Conservation (phyloP, 2,329 filamentous ascomycete species). For the Cladosporium halotolerans region DNA sequence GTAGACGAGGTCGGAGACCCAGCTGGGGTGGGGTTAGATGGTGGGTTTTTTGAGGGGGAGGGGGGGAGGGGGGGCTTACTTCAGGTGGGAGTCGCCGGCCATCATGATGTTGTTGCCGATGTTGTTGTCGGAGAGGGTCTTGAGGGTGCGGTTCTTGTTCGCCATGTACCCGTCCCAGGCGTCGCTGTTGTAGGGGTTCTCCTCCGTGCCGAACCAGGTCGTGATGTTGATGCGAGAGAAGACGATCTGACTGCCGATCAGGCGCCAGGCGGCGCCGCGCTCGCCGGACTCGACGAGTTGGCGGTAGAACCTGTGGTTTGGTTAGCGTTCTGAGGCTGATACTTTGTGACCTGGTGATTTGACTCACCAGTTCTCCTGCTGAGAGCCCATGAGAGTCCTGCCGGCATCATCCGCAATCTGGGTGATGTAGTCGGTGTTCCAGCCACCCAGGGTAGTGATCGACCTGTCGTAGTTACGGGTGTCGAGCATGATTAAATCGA, state of each 20-base stretch:
- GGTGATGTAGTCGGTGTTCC: conserved; percentile 44
- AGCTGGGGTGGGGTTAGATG: conserved; percentile 41
- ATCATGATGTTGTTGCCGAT: conserved; percentile 67
- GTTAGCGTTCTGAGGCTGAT: no score
- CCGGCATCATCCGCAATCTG: conserved; percentile 25
- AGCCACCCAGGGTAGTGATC: conserved; percentile 39
- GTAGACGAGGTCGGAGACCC: conserved; percentile 41
- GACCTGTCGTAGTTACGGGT: conserved; percentile 39
- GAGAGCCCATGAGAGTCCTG: conserved; percentile 23
- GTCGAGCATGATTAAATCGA: conserved; percentile 40
- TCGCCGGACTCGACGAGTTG: conserved; percentile 35
- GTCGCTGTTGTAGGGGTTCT: conserved; percentile 42
- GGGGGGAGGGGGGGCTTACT: neutral
- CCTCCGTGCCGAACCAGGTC: conserved; percentile 30
- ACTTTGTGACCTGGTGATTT: no score
- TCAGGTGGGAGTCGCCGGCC: conserved; percentile 58
- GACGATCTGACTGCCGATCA: conserved; percentile 64
- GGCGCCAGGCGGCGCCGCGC: conserved; percentile 61
- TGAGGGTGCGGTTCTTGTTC: conserved; percentile 63
- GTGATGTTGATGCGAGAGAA: conserved; percentile 52
- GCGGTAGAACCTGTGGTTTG: conserved; percentile 55
- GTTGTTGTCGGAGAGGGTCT: conserved; percentile 53
- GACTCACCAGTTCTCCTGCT: conserved; percentile 31
- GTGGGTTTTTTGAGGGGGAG: neutral
- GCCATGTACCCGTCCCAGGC: conserved; percentile 59